Evolutionary conservation across 2,329 filamentous ascomycete species (phyloP).

Genomic region (Aureobasidium sp.): DNA sequence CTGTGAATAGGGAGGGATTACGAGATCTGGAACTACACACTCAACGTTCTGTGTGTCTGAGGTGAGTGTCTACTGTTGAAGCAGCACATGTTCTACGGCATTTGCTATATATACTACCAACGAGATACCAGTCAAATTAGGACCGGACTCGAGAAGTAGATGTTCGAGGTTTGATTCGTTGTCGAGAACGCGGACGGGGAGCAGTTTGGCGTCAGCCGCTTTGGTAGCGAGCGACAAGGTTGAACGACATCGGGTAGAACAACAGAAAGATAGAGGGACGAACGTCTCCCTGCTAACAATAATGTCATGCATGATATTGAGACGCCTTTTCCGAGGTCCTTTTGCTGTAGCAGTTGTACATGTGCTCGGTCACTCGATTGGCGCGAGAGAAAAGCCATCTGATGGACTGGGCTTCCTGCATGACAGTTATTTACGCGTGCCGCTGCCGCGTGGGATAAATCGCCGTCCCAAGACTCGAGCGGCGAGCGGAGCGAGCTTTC

Average conservation of each 20-base stretch:
- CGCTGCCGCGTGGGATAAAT: neutral
- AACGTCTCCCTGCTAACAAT: neutral
- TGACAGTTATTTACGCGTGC: slow-evolving; percentile 11
- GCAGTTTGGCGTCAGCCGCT: neutral
- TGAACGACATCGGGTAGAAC: neutral
- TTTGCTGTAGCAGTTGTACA: neutral
- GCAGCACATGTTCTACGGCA: neutral
- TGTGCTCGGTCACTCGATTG: slow-evolving; percentile 3
- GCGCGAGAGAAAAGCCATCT: neutral
- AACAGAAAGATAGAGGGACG: neutral
- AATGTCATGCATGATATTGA: neutral
- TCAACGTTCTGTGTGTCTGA: neutral
- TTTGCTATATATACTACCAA: neutral
- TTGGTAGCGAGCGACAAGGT: neutral
- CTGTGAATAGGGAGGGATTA: neutral
- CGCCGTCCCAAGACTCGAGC: neutral
- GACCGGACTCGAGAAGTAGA: neutral
- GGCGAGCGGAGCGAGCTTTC: neutral
- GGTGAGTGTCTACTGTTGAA: neutral
- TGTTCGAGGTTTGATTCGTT: neutral
- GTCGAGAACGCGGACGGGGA: neutral
- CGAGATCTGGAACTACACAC: neutral
- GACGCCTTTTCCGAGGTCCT: neutral
- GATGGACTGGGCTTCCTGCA: slow-evolving; percentile 9
- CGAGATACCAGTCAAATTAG: neutral